Percentiles rank a stretch among this genome's conserved stretches.
Evolutionary conservation across 352 stramenopile species (phyloP).

Genomic region (Blastocystis sp.): DNA sequence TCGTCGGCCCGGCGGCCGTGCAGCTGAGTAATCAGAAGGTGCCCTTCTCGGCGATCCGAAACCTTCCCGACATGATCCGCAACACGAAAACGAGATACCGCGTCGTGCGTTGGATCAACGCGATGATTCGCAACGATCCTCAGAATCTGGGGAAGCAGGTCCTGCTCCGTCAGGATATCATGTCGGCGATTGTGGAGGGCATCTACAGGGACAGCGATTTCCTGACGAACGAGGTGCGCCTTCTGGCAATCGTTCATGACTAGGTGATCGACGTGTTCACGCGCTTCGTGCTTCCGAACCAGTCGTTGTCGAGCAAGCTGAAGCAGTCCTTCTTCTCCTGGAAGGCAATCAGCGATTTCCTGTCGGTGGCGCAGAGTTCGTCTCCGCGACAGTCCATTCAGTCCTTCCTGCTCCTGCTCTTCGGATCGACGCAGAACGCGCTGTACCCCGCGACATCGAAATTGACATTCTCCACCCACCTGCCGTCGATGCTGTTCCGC

Average conservation of each 20-base stretch:
- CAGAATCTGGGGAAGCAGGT: slow-evolving; percentile 43
- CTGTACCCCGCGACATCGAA: not conserved
- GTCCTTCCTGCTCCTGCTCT: slow-evolving; percentile 34
- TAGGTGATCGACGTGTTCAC: slow-evolving; percentile 50
- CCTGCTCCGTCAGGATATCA: slow-evolving; percentile 43
- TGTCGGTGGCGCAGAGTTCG: not conserved
- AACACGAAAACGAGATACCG: slow-evolving; percentile 32
- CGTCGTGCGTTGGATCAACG: not conserved
- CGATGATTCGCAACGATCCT: slow-evolving; percentile 67
- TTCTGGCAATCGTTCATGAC: not conserved
- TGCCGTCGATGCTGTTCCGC: slow-evolving; percentile 40
- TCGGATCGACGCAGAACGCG: not conserved
- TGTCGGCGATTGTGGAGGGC: not conserved
- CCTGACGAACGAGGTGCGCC: not conserved
- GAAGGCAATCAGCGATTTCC: not conserved
- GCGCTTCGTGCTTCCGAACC: not conserved
- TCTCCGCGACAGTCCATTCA: not conserved
- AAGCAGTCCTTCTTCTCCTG: slow-evolving; percentile 63
- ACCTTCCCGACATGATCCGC: slow-evolving; percentile 41
- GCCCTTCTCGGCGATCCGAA: slow-evolving; percentile 20
- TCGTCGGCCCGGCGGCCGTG: slow-evolving; percentile 53
- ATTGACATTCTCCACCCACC: slow-evolving; percentile 52
- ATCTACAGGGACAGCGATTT: not conserved
- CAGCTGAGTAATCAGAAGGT: slow-evolving; percentile 48
- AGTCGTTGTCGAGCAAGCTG: slow-evolving; percentile 12